Evolutionary conservation across 257 asterid species (phyloP), one percentile per base, ranked within the genome.

Genomic region (Primulina tabacum): DNA sequence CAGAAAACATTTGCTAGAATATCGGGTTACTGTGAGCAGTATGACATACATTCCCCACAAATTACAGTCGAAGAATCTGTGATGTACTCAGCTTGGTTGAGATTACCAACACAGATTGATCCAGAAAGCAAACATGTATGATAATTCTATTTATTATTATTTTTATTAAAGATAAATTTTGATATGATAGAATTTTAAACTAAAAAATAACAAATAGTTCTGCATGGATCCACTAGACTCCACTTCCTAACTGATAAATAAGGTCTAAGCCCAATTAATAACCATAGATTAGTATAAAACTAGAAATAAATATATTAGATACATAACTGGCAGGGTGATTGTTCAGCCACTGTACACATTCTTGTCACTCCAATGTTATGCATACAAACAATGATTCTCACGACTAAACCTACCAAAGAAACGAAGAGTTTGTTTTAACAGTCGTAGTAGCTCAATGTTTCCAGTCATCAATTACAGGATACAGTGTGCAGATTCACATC

Each of bases 11-110:
- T 82, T 71, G 81, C 88, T 40, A 74, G 90, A 55, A 77, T 85
- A 62, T 85, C 86, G 1, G 86, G 84, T 58, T 85, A 85, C 65
- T 82, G 86, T 14, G 87, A 85, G 69, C 89, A 84, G 74, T 77
- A 77, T n/a, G 89, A 84, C 67, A 73, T 84, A 14, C 89, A 84
- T 76, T 79, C 89, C 26, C 87, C 89, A 8, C 89, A 78, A 64
- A 78, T 82, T 24, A 84, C 89, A 24, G 82, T 80, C 7, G 81
- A 80, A 70, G 90, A 85, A 82, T 85, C 90, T 6, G 75, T 85
- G 5, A 73, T 78, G 10, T 85, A 78, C 64, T 85, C 90, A 14
- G 90, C 90, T 63, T 82, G 90, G 90, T 71, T 85, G 29, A 83
- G 86, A 40, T 84, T 85, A 34, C 77, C 72, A 64, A 78, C 84